Evolutionary conservation across 257 asterid species (phyloP), one percentile per base, ranked within the genome.

Genomic region (Nemophila menziesii): DNA sequence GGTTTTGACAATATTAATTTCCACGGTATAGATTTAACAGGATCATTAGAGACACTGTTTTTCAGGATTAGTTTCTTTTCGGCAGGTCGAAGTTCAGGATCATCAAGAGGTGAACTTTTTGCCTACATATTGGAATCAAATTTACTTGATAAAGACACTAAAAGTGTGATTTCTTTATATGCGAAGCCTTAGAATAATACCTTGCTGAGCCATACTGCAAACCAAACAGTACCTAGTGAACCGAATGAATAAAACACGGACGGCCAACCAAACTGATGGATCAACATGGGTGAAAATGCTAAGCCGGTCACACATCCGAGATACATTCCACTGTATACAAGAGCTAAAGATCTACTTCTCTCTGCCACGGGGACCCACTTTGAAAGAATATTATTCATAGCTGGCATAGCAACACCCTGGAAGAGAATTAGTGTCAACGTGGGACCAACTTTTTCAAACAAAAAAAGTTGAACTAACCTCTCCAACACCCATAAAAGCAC

Each of bases 341-440:
- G 53, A 18, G 96, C 96, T 47, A 85, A 54, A 16, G 96, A 85
- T 58, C 96, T 76, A 68, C 96, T 85, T 72, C 96, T 85, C 77
- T 85, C 96, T 11, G 89, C 63, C 20, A 80, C 85, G 16, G 96
- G 96, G 59, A 85, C 93, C 96, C 96, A 85, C 60, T 80, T 85
- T 36, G 96, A 81, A 48, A 85, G 69, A 58, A 85, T 70, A 65
- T 82, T 85, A 58, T 78, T 85, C 96, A 85, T 85, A 8, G 93
- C 93, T 15, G 96, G 96, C 96, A 85, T 85, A 4, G 96, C 96
- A 56, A 85, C 96, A 57, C 96, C 96, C 96, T 81, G 77, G 65
- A 67, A 60, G 42, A 57, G 46, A 57, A 51, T 13, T 29, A 7
- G 12, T 29, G 7, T 29, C 12, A 29, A 29, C 5, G 9, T 29